Conservation (phyloP, 257 asterid genomes). For the Solanum megistacrolobum region DNA sequence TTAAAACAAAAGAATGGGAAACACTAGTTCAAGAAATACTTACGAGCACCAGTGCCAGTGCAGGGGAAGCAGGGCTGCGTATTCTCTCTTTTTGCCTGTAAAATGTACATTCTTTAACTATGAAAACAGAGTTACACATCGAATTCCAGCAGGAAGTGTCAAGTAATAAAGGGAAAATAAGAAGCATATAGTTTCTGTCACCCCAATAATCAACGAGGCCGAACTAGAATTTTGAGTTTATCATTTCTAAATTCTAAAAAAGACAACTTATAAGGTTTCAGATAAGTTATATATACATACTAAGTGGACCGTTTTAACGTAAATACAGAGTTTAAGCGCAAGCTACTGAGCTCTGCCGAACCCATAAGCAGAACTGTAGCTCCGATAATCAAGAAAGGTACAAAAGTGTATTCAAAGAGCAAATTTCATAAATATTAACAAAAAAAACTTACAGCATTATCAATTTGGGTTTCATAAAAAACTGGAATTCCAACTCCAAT, state of each 20-base stretch:
- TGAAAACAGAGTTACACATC: too few species aligned
- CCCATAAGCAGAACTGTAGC: background rate
- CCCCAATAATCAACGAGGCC: background rate
- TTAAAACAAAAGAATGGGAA: too few species aligned
- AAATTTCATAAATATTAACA: background rate
- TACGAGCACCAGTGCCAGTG: too few species aligned
- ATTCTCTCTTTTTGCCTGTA: too few species aligned
- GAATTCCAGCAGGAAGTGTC: too few species aligned
- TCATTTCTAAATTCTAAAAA: background rate
- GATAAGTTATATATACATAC: background rate
- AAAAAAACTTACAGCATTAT: constrained; percentile 54
- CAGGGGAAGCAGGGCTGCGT: too few species aligned
- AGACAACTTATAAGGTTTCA: background rate
- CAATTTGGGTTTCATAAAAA: constrained; percentile 81
- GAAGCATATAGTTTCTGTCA: background rate
- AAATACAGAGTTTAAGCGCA: background rate
- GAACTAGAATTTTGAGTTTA: background rate
- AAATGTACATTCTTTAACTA: too few species aligned
- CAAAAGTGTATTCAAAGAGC: background rate
- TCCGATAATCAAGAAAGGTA: background rate
- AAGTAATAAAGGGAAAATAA: background rate
- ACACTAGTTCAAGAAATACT: too few species aligned
- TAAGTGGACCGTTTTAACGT: background rate
- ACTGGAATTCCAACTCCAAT: constrained; percentile 92
- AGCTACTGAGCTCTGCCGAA: background rate